Percentiles rank a stretch among this genome's conserved stretches.
Evolutionary conservation across 495 filamentous ascomycete genomes (phyloP).

Genomic region (Penicillium longicatenatum): DNA sequence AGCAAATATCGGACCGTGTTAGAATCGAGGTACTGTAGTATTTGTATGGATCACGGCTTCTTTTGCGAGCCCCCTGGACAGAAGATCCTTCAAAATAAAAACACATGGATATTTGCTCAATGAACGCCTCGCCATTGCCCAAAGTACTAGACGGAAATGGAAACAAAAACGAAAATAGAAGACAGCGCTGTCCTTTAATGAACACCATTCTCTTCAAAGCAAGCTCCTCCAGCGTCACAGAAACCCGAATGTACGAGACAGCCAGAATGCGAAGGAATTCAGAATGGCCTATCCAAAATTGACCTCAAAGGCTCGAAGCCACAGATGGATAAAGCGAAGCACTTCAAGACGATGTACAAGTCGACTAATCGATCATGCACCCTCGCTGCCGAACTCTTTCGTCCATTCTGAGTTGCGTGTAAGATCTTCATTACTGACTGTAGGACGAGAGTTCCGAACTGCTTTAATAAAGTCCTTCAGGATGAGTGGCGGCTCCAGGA

Average conservation of each 20-base stretch:
- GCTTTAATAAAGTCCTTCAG: conserved; percentile 95
- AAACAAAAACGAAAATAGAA: conserved; percentile 23
- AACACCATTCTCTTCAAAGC: conserved; percentile 4
- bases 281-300: not conserved
- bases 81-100: conserved; percentile 16
- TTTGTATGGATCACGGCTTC: conserved; percentile 3
- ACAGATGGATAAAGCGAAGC: not conserved
- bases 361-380: conserved; percentile 44
- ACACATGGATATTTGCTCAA: conserved; percentile 29
- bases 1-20: not conserved
- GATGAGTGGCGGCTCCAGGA: conserved; percentile 82
- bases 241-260: not conserved
- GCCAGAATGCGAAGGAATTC: not conserved
- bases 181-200: not conserved
- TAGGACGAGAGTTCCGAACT: conserved; percentile 82
- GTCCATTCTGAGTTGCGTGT: conserved; percentile 91
- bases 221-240: not conserved
- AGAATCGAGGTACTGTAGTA: not conserved
- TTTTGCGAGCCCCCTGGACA: conserved; percentile 2
- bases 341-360: not conserved
- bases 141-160: conserved; percentile 21
- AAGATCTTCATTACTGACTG: conserved; percentile 84
- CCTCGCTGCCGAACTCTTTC: conserved; percentile 94
- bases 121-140: conserved; percentile 41
- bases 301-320: not conserved